Conservation (phyloP, 352 stramenopile genomes). For the Phytophthora ramorum region DNA sequence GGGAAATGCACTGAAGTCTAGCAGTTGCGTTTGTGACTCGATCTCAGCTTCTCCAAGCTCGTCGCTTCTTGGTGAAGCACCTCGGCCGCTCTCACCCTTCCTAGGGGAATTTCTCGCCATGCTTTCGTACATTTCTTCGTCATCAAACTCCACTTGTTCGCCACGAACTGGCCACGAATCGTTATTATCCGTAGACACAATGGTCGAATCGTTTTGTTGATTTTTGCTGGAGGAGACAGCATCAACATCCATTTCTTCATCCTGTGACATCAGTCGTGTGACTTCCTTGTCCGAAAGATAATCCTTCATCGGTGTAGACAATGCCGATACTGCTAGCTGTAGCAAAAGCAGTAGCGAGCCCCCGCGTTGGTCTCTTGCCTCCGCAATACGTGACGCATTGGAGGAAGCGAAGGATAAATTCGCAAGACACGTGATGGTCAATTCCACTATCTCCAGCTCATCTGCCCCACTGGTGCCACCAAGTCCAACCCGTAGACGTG, state of each 20-base stretch:
- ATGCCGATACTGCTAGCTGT: conserved; percentile 49
- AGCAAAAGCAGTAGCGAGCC: conserved; percentile 53
- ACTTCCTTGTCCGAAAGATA: conserved; percentile 54
- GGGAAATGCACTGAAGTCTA: conserved; percentile 69
- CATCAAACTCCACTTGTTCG: conserved; percentile 15
- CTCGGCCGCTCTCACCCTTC: conserved; percentile 13
- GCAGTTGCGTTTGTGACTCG: conserved; percentile 21
- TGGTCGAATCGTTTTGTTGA: background rate
- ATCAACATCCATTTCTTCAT: conserved; percentile 1
- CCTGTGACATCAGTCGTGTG: conserved; percentile 13
- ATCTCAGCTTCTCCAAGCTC: conserved; percentile 22
- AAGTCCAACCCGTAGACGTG: conserved; percentile 41
- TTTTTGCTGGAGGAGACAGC: background rate
- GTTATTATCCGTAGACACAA: conserved; percentile 7
- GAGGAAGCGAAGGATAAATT: conserved; percentile 67
- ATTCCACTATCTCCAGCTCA: conserved; percentile 70
- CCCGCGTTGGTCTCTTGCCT: conserved; percentile 22
- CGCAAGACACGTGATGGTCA: conserved; percentile 64
- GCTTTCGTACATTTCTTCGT: conserved; percentile 32
- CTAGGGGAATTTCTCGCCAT: conserved; percentile 25
- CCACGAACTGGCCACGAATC: background rate
- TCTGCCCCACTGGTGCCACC: conserved; percentile 41
- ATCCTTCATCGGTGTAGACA: conserved; percentile 47
- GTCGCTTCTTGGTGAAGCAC: conserved; percentile 15
- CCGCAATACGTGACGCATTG: conserved; percentile 58